Evolutionary conservation across 108 stramenopile genomes (phyloP), one percentile per base, ranked within the genome.

Genomic region (Mediolabrus comicus): DNA sequence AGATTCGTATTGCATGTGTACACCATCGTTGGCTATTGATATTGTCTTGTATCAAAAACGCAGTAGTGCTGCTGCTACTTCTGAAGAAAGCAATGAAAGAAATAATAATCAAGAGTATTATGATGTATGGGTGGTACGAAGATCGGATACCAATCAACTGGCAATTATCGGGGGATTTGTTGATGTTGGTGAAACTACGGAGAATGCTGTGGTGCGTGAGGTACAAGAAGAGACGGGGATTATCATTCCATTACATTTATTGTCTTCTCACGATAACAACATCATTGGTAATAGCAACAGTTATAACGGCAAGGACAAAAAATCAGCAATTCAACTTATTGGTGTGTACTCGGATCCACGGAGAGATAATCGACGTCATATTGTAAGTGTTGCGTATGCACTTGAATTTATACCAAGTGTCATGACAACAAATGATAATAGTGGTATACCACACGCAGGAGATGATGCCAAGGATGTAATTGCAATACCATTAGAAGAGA

Each of bases 131-230:
- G 56, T 87, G 6, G 94, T 95, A 0, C 60, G 81, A 71, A 80
- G 94, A 33, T 71, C 72, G 41, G 94, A 95, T 61, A 91, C 88
- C 36, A 83, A 84, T 55, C 88, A 90, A 60, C 64, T 91, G 55
- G 94, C 87, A n/a, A 84, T 84, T 2, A 90, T 93, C 81, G 94
- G 91, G 54, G 95, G 90, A 58, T 92, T 95, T 68, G 92, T 93
- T 1, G 83, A 89, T 28, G 76, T 90, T 27, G 83, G 83, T 28
- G 95, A 95, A 71, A 81, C 86, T 9, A 84, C 80, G 9, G 86
- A 86, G 66, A 30, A 80, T 26, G 86, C 95, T 22, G 86, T 87
- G 0, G 38, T 64, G 41, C 86, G 95, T 34, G 95, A 95, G 79
- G 71, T 89, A 9, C 38, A 78, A 54, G 94, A 95, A 72, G 94